Evolutionary conservation across 2,329 filamentous ascomycete genomes (phyloP).

Genomic region (Cyphellophora europaea): DNA sequence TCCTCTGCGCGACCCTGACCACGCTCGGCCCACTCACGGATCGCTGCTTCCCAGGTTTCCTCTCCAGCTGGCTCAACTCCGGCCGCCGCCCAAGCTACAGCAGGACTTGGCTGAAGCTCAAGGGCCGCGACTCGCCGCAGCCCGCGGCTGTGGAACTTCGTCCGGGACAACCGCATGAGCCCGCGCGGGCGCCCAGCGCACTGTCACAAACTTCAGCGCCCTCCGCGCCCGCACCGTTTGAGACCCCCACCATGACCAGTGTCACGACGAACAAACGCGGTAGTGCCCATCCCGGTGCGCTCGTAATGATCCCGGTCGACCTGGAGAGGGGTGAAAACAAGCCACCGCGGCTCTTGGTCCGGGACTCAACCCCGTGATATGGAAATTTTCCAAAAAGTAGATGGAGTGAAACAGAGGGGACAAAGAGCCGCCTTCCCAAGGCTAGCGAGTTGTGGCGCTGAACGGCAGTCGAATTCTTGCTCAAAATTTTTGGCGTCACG

Average conservation of each 20-base stretch:
- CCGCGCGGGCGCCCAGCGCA: not conserved
- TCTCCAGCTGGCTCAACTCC: not conserved
- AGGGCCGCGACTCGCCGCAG: not conserved
- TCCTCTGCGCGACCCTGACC: not conserved
- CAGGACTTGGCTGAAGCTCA: not conserved
- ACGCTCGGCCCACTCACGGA: not conserved
- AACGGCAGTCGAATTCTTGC: too few relatives aligned
- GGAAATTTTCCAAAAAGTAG: too few relatives aligned
- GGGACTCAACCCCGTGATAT: too few relatives aligned
- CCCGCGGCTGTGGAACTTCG: not conserved
- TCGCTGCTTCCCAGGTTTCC: not conserved
- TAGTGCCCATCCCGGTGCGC: not conserved
- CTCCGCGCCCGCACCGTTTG: not conserved
- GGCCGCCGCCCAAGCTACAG: not conserved
- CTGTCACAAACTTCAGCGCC: not conserved
- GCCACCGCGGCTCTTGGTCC: too few relatives aligned
- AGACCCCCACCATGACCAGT: not conserved
- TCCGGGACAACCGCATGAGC: not conserved
- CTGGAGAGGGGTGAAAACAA: too few relatives aligned
- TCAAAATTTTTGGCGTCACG: too few relatives aligned
- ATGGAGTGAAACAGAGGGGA: too few relatives aligned
- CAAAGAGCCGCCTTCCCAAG: too few relatives aligned
- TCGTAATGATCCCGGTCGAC: not conserved
- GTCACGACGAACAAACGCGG: not conserved
- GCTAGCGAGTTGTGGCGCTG: too few relatives aligned